phyloP scores from a whole-genome alignment of 2,329 filamentous ascomycete species.

The Bipolaris victoriae region DNA sequence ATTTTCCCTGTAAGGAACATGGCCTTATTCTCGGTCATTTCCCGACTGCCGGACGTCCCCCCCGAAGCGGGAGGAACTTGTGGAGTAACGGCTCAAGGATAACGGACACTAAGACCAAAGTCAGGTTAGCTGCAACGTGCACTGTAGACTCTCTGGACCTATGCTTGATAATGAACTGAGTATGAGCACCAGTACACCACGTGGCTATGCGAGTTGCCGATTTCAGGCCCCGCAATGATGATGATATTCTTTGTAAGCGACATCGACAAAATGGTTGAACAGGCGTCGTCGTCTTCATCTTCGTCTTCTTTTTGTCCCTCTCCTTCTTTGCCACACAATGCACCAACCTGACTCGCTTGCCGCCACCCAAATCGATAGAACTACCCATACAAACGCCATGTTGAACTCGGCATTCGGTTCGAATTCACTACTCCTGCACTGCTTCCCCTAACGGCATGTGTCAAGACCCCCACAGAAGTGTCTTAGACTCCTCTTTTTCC shows the following conservation, averaged over 20 bases:
- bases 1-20: slow-evolving; percentile 10
- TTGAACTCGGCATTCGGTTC: slow-evolving; percentile 33
- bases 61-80: slow-evolving; percentile 14
- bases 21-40: slow-evolving; percentile 7
- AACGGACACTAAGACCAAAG: slow-evolving; percentile 3
- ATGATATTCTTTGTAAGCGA: neutral
- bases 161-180: neutral
- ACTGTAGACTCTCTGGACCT: slow-evolving; percentile 6
- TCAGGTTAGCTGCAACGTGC: slow-evolving; percentile 6
- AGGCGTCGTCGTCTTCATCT: neutral
- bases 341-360: slow-evolving; percentile 8
- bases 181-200: slow-evolving; percentile 1
- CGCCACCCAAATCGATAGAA: slow-evolving; percentile 1
- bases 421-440: slow-evolving; percentile 12
- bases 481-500: slow-evolving; percentile 1
- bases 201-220: slow-evolving; percentile 11
- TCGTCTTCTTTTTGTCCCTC: neutral
- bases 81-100: slow-evolving; percentile 15
- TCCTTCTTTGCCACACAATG: slow-evolving; percentile 2
- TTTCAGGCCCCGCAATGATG: slow-evolving; percentile 1
- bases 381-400: slow-evolving; percentile 27
- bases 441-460: slow-evolving; percentile 6
- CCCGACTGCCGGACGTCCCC: slow-evolving; percentile 10
- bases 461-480: neutral
- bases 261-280: neutral